These are phyloP conservation scores for Fusarium poae DNA, from an alignment of 2,329 filamentous ascomycete genomes.

Conservation along the genomic window DNA sequence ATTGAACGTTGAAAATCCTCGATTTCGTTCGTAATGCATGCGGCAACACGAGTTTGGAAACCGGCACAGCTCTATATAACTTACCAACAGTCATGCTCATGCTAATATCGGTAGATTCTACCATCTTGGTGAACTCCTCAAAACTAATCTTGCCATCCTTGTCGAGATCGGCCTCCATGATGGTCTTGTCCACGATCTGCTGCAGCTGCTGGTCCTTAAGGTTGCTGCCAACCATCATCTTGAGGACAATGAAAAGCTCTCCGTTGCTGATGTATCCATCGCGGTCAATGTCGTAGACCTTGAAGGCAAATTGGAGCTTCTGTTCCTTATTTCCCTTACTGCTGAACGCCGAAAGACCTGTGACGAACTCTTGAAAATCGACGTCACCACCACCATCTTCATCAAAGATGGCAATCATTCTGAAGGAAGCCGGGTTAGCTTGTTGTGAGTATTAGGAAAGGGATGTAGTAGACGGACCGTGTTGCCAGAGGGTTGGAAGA, in stretches of 20 bases:
- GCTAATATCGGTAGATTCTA: slow-evolving; percentile 89
- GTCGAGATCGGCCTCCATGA: slow-evolving; percentile 98
- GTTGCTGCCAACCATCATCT: slow-evolving; percentile 99
- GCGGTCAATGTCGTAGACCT: slow-evolving; percentile 99
- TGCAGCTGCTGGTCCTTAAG: slow-evolving; percentile 98
- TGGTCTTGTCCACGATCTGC: slow-evolving; percentile 99
- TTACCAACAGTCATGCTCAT: slow-evolving; percentile 80
- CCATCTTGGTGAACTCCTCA: slow-evolving; percentile 99
- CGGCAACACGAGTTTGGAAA: background rate
- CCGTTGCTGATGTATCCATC: slow-evolving; percentile 99
- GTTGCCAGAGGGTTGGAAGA: slow-evolving; percentile 97
- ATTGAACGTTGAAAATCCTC: background rate
- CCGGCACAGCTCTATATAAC: slow-evolving; percentile 46
- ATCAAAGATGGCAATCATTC: slow-evolving; percentile 99
- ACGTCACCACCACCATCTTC: slow-evolving; percentile 98
- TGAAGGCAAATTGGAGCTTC: slow-evolving; percentile 97
- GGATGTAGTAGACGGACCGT: slow-evolving; percentile 67
- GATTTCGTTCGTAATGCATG: background rate
- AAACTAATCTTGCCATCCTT: slow-evolving; percentile 98
- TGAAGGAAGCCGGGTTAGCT: slow-evolving; percentile 53
- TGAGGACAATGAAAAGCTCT: slow-evolving; percentile 98
- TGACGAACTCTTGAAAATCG: slow-evolving; percentile 99
- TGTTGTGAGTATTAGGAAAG: background rate
- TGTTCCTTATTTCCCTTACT: slow-evolving; percentile 99
- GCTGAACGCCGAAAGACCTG: slow-evolving; percentile 93